phyloP scores from a whole-genome alignment of 495 filamentous ascomycete species.

The Neurospora tetraspora region DNA sequence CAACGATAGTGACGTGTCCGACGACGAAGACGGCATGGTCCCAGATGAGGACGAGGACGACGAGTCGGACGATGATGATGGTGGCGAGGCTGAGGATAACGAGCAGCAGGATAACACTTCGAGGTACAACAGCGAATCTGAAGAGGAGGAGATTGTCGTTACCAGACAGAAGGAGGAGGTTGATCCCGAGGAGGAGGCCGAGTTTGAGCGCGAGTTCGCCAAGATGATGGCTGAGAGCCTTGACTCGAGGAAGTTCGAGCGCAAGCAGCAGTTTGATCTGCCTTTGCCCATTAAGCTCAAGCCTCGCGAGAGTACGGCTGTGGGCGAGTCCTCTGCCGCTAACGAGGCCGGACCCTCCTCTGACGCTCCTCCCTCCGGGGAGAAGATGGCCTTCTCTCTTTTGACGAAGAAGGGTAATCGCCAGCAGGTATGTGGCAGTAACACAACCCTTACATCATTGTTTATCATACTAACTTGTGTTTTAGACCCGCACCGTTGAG shows the following conservation, averaged over 20 bases:
- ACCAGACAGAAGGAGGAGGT: conserved; percentile 81
- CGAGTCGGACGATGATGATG: conserved; percentile 39
- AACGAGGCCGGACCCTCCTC: conserved; percentile 17
- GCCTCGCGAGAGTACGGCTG: conserved; percentile 46
- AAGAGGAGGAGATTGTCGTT: conserved; percentile 84
- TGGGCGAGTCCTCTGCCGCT: conserved; percentile 19
- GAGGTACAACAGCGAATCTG: conserved; percentile 46
- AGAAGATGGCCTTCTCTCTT: conserved; percentile 83
- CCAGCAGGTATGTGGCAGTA: conserved; percentile 87
- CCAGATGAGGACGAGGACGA: conserved; percentile 28
- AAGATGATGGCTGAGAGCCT: conserved; percentile 98
- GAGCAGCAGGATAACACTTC: conserved; percentile 28
- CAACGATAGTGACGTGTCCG: conserved; percentile 52
- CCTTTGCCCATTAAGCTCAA: conserved; percentile 80
- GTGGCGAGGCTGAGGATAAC: conserved; percentile 37
- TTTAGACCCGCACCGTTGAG: conserved; percentile 88
- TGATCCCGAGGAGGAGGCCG: conserved; percentile 89
- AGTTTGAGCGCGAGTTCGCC: conserved; percentile 95
- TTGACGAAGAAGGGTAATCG: conserved; percentile 94
- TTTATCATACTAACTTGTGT: too few relatives aligned
- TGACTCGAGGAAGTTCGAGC: conserved; percentile 88
- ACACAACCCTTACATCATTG: too few relatives aligned
- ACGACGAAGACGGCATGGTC: conserved; percentile 50
- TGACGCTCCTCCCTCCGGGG: conserved; percentile 17
- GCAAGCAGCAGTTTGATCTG: conserved; percentile 87